Base-by-base conservation (phyloP, 148 eudicot genomes). In the Arbutus unedo region DNA sequence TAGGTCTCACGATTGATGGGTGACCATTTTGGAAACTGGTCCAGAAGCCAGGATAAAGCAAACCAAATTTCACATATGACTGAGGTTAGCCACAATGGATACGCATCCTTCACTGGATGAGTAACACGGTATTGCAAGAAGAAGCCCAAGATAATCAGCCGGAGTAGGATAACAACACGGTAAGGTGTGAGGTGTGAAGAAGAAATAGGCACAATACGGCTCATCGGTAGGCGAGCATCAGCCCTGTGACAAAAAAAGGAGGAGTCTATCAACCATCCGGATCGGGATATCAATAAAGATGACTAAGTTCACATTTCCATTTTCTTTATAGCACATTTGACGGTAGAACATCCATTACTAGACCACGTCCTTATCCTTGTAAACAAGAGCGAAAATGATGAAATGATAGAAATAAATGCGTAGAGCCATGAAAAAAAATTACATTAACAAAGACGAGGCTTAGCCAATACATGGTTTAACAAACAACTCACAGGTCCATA, bases 21-120 rank as follows among this genome's bases (percentile, higher is more conserved):
- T 73, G 87, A 89, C 99, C 99, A 96, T 82, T 96, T 96, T 71
- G 99, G 99, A 87, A 96, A 96, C 90, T 96, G 99, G 91, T 96
- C 98, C 84, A 96, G 88, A 83, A 96, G 96, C 98, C 98, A 96
- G 43, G 98, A 96, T 73, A 95, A 84, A 6, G 98, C 98, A 87
- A 96, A 96, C 98, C 98, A 95, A 84, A 95, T 87, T 92, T 95
- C 98, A 86, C 98, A 95, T 83, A 95, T 95, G 59, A 95, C 91
- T 44, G 98, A 96, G 81, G 89, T 89, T 80, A 96, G 92, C 98
- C 98, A 96, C 83, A 96, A 83, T 21, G 98, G 98, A 89, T 96
- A 96, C 38, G 98, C 98, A 90, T 94, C 95, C 48, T 87, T 87
- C 86, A 94, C 98, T 21, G 98, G 98, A 88, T 96, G 98, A 81